Conservation (phyloP, 2,329 filamentous ascomycete species). For the Boeremia exigua region DNA sequence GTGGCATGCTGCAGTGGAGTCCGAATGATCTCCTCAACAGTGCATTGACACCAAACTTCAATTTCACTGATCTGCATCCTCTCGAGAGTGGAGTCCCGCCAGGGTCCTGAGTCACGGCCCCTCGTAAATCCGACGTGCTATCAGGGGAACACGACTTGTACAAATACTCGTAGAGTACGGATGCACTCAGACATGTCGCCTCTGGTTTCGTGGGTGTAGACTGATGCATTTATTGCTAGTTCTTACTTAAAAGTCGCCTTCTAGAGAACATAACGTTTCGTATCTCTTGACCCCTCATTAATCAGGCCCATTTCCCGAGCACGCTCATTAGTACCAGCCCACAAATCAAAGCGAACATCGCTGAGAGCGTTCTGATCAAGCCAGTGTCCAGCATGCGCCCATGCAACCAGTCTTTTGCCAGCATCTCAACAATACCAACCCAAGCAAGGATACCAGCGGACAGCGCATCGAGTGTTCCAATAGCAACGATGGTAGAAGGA, state of each 20-base stretch:
- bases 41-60: conserved; percentile 20
- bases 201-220: background rate
- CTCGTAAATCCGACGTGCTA: too few relatives aligned
- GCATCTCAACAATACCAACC: conserved; percentile 82
- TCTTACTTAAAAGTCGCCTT: background rate
- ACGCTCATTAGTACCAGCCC: conserved; percentile 75
- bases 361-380: conserved; percentile 57
- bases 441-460: conserved; percentile 79
- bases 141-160: too few relatives aligned
- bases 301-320: conserved; percentile 74
- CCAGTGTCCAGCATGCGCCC: conserved; percentile 58
- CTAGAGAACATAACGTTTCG: background rate
- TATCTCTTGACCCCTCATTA: too few relatives aligned
- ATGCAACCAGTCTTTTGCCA: conserved; percentile 74
- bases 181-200: too few relatives aligned
- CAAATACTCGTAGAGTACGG: too few relatives aligned
- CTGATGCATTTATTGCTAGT: background rate
- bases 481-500: conserved; percentile 69
- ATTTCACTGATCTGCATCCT: conserved; percentile 18
- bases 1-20: conserved; percentile 31
- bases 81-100: background rate
- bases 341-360: conserved; percentile 60
- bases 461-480: conserved; percentile 75
- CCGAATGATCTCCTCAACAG: conserved; percentile 24
- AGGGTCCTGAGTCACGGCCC: background rate